Evolutionary conservation across 768 basidiomycete genomes (phyloP), one percentile per base, ranked within the genome.

Genomic region (Trametes sanguinea): DNA sequence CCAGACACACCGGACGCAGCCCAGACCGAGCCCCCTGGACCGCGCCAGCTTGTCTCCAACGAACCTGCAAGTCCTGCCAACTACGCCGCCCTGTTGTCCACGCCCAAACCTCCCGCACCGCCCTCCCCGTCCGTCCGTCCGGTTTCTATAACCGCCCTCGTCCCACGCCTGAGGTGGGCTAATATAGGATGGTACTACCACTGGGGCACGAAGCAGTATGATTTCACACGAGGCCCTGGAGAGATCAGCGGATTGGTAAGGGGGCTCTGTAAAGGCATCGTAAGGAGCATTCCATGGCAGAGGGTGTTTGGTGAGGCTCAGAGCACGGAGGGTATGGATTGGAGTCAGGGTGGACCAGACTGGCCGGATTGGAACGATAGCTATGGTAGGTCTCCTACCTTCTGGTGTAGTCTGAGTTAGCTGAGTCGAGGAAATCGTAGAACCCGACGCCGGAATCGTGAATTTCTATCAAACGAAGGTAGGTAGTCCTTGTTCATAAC

Each of bases 181-280:
- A 98, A 96, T 68, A 89, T 99, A 51, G 96, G 96, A 9, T 92
- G 91, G 86, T 92, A 84, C 54, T 99, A 99, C 74, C 94, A 98
- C 77, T 98, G 96, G 96, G 91, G 92, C 2, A 91, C 86, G 32
- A 99, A 98, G 69, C 88, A 91, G 61, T 99, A 99, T 71, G 93
- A 97, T 69, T 95, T 97, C 66, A 82, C 85, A 1, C 85, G 81
- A 54, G 84, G 85, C 2, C 85, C 83, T 59, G 87, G 84, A 0
- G 77, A 78, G 0, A 85, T 98, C 47, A 84, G 88, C 50, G 66
- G 75, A 2, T 76, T 78, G 6, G 71, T 96, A 37, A 76, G 80
- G 10, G 68, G 77, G 7, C 69, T 91, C 2, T 96, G 94, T 70
- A 81, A 77, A 51, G 70, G 76, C 3, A 85, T 87, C 5, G 90